Conservation (phyloP, 345 rosid genomes). For the Corchorus capsularis region DNA sequence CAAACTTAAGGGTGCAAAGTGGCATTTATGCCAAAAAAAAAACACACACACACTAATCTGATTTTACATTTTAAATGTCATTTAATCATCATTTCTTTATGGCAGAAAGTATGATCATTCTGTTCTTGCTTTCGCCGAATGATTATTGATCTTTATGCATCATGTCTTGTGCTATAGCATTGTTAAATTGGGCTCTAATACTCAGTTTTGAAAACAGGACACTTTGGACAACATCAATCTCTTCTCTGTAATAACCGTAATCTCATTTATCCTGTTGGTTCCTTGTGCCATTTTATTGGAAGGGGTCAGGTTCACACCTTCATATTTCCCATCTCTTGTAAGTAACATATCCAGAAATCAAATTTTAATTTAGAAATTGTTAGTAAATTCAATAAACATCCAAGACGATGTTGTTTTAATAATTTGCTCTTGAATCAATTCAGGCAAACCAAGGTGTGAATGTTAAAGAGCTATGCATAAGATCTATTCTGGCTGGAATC, state of each 20-base stretch:
- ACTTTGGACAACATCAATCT: constrained; percentile 83
- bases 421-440: constrained; percentile 7
- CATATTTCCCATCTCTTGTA: constrained; percentile 64
- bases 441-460: constrained; percentile 69
- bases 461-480: constrained; percentile 51
- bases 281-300: constrained; percentile 69
- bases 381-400: background rate
- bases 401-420: background rate
- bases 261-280: constrained; percentile 63
- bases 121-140: background rate
- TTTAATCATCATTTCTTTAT: too few relatives aligned
- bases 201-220: constrained; percentile 47
- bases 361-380: background rate
- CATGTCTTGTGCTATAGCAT: background rate
- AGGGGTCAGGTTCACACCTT: constrained; percentile 69
- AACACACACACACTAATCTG: background rate
- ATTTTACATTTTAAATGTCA: background rate
- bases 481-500: constrained; percentile 67
- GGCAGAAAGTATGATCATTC: too few relatives aligned
- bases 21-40: too few relatives aligned
- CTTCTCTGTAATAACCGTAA: constrained; percentile 75
- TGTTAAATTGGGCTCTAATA: background rate
- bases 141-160: background rate
- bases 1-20: too few relatives aligned
- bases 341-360: constrained; percentile 29